Percentiles rank a stretch among this genome's conserved stretches.
phyloP scores from a whole-genome alignment of 306 rosid species.

The Trifolium pratense region DNA sequence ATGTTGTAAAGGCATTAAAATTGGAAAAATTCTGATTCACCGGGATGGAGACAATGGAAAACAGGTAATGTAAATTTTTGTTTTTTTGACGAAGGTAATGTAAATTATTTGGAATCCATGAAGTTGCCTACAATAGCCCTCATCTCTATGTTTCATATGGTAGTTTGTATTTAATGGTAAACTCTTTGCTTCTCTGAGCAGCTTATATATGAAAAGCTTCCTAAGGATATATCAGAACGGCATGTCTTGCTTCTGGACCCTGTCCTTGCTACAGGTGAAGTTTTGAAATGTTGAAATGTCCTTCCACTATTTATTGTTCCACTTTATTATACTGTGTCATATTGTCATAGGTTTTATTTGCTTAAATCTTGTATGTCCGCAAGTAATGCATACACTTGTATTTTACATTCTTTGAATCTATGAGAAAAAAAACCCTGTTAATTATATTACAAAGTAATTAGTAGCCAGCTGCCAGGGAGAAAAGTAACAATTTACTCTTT shows the following conservation, averaged over 20 bases:
- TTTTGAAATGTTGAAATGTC: slow-evolving; percentile 33
- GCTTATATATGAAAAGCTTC: slow-evolving; percentile 98
- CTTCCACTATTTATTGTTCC: slow-evolving; percentile 21
- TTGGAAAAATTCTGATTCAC: slow-evolving; percentile 97
- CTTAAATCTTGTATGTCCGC: background rate
- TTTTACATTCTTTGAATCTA: slow-evolving; percentile 18
- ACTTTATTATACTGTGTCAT: slow-evolving; percentile 17
- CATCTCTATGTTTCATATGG: background rate
- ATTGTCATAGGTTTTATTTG: slow-evolving; percentile 17
- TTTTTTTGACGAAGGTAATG: no score
- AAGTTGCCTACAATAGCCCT: slow-evolving; percentile 25
- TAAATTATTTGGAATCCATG: slow-evolving; percentile 22
- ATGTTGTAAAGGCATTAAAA: slow-evolving; percentile 97
- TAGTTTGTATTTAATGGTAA: slow-evolving; percentile 34
- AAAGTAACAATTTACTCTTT: background rate
- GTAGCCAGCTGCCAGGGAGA: background rate
- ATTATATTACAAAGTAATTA: slow-evolving; percentile 8
- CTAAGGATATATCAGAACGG: slow-evolving; percentile 94
- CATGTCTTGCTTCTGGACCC: slow-evolving; percentile 99
- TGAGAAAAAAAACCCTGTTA: slow-evolving; percentile 8
- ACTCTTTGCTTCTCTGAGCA: slow-evolving; percentile 51
- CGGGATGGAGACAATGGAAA: slow-evolving; percentile 96
- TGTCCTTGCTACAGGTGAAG: slow-evolving; percentile 93
- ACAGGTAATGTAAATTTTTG: slow-evolving; percentile 71
- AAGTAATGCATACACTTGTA: background rate